These are phyloP conservation scores for Actinomucor elegans DNA, from an alignment of 371 early-diverging fungal genomes.

Conservation along the genomic window DNA sequence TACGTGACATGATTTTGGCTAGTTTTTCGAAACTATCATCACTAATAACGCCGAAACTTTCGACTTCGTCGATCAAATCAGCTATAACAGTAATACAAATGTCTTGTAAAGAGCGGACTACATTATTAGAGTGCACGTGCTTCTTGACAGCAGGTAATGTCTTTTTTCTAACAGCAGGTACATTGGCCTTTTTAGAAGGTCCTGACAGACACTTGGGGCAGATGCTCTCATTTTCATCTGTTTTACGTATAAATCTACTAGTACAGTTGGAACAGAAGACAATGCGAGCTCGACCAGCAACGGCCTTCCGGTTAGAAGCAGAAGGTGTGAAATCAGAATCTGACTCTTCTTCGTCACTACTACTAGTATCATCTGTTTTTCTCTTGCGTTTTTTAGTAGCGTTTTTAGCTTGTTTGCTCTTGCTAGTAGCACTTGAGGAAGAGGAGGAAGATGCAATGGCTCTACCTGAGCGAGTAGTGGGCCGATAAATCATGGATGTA, in stretches of 20 bases:
- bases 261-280: slow-evolving; percentile 66
- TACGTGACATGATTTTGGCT: slow-evolving; percentile 76
- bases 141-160: slow-evolving; percentile 27
- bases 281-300: slow-evolving; percentile 40
- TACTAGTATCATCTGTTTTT: slow-evolving; percentile 24
- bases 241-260: slow-evolving; percentile 49
- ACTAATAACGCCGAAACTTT: slow-evolving; percentile 80
- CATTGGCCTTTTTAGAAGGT: slow-evolving; percentile 25
- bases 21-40: slow-evolving; percentile 68
- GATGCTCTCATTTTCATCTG: slow-evolving; percentile 23
- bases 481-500: background rate
- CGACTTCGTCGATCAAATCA: slow-evolving; percentile 74
- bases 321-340: slow-evolving; percentile 30
- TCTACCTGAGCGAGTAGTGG: no score
- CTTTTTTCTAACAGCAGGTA: slow-evolving; percentile 16
- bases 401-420: no score
- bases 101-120: slow-evolving; percentile 53
- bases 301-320: slow-evolving; percentile 26
- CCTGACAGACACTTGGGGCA: slow-evolving; percentile 56
- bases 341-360: slow-evolving; percentile 36
- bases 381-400: slow-evolving; percentile 21
- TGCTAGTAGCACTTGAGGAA: background rate
- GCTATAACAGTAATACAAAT: slow-evolving; percentile 75
- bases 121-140: slow-evolving; percentile 14
- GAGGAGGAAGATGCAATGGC: background rate